These are phyloP conservation scores for Ganoderma meredithae DNA, from an alignment of 1,284 basidiomycete genomes.

Conservation along the genomic window DNA sequence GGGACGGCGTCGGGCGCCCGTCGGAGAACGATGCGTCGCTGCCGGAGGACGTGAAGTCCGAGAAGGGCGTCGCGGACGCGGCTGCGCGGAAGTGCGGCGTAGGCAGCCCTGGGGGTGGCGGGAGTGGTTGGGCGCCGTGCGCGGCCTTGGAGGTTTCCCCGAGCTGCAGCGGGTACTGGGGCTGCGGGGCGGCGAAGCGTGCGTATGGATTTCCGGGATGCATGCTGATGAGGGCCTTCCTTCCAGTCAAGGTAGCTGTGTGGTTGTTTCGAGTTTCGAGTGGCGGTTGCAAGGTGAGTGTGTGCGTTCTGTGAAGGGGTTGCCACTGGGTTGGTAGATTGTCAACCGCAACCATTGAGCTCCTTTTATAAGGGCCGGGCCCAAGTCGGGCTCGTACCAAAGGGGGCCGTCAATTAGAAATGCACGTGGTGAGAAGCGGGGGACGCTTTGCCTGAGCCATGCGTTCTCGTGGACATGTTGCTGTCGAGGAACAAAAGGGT, in stretches of 20 bases:
- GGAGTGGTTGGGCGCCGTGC: slow-evolving; percentile 5
- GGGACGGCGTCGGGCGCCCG: slow-evolving; percentile 4
- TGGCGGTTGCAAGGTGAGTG: neutral
- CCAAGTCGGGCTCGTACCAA: neutral
- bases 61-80: slow-evolving; percentile 1
- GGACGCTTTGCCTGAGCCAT: slow-evolving; percentile 9
- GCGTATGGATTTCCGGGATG: neutral
- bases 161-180: slow-evolving; percentile 11
- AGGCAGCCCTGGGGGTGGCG: neutral
- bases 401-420: slow-evolving; percentile 8
- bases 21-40: slow-evolving; percentile 1
- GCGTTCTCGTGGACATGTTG: neutral
- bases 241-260: neutral
- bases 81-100: neutral
- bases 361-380: slow-evolving; percentile 12
- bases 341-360: slow-evolving; percentile 5
- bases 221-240: neutral
- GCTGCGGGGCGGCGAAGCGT: slow-evolving; percentile 2
- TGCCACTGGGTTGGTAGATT: slow-evolving; percentile 1
- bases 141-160: slow-evolving; percentile 1
- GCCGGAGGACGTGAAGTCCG: slow-evolving; percentile 2
- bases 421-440: slow-evolving; percentile 4
- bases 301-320: slow-evolving; percentile 2
- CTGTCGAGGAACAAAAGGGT: slow-evolving; percentile 17
- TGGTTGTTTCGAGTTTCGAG: neutral